phyloP scores from a whole-genome alignment of 345 rosid species.

The Brassica incana region DNA sequence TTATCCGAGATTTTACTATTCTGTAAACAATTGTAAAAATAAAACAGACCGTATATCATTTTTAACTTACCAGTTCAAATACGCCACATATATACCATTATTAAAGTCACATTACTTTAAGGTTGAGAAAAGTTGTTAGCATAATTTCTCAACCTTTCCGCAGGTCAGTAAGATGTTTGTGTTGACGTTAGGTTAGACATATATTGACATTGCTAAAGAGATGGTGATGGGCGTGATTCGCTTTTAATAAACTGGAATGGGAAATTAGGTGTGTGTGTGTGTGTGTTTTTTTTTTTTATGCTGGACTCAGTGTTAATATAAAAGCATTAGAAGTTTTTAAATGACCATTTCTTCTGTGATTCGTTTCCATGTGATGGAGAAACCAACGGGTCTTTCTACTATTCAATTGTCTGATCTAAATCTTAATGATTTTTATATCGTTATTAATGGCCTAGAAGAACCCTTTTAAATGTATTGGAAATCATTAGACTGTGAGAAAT shows the following conservation, averaged over 20 bases:
- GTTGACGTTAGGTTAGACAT: not conserved
- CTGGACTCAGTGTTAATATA: not conserved
- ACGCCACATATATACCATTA: not conserved
- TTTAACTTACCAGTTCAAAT: not conserved
- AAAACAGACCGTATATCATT: not conserved
- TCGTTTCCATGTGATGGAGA: not conserved
- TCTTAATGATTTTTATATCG: not conserved
- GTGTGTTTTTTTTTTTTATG: not conserved
- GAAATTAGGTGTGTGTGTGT: not conserved
- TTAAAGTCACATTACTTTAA: not conserved
- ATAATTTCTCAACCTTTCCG: not conserved
- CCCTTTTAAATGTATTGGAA: not conserved
- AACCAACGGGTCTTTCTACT: not conserved
- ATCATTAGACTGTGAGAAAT: not conserved
- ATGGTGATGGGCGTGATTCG: not conserved
- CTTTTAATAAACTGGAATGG: not conserved
- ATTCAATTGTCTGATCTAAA: not conserved
- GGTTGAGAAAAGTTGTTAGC: not conserved
- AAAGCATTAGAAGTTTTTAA: too few relatives aligned
- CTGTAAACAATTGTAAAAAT: not conserved
- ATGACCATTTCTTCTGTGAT: not conserved
- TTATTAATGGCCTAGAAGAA: not conserved
- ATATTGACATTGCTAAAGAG: not conserved
- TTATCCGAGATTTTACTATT: not conserved
- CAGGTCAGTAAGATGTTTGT: not conserved